Base-by-base conservation (phyloP, 1,284 basidiomycete genomes). In the Cryptococcus deneoformans region DNA sequence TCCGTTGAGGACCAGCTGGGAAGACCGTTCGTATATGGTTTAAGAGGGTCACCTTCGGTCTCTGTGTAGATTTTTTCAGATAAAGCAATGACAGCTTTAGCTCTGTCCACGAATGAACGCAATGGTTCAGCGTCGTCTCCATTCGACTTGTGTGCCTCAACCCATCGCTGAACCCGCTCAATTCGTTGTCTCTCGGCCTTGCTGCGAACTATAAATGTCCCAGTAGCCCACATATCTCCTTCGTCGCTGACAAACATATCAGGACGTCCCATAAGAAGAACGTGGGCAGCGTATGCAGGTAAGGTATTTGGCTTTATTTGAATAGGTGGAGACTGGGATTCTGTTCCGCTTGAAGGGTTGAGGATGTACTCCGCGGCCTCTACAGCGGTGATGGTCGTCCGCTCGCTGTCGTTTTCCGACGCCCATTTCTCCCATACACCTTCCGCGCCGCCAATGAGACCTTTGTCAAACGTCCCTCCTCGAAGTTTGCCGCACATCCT, bases 191-290 rank as follows among this genome's bases (percentile, higher is more conserved):
- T 78, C 43, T 91, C 84, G 0, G 79, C 77, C 36, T 79, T 74
- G 1, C 89, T 88, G 2, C 92, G 85, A 42, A 94, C 83, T 40
- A 82, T 71, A 77, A 94, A 92, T 0, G 69, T 78, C 51, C 86
- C 85, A 3, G 79, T 80, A 11, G 78, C 66, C 45, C 84, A 79
- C 74, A 90, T 89, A 40, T 80, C 77, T 37, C 78, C 73, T 24
- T 79, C 73, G 52, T 85, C 82, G 0, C 86, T 84, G 20, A 88
- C 71, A 64, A 90, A 98, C 49, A 86, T 77, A 16, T 82, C 68
- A 1, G 85, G 72, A 11, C 83, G 78, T 8, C 79, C 73, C 85
- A 95, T 88, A 61, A 97, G 77, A 59, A 86, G 82, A 56, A 82
- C 82, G 75, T 96, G 92, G 0, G 87, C 81, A 0, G 88, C 90